Conservation (phyloP, 2,329 filamentous ascomycete species). For the Elsinoe necatrix region DNA sequence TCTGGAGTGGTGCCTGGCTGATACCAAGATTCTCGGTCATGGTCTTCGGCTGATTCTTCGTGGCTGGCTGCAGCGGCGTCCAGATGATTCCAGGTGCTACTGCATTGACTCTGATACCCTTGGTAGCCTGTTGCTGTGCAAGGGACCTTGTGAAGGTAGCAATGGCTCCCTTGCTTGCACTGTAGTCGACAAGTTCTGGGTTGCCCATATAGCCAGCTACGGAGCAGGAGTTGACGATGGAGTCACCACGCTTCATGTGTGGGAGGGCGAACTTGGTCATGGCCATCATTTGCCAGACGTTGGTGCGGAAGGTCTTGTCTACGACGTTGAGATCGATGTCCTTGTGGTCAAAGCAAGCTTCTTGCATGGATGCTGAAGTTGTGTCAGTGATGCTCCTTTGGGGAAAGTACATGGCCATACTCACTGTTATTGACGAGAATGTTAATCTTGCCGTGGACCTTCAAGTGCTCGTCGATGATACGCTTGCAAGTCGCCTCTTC, state of each 20-base stretch:
- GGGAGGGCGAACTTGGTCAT: conserved; percentile 49
- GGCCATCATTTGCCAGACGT: conserved; percentile 52
- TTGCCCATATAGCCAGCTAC: conserved; percentile 46
- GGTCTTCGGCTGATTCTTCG: conserved; percentile 30
- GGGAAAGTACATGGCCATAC: too few species aligned
- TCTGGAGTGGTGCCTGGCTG: conserved; percentile 22
- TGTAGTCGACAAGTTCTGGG: conserved; percentile 42
- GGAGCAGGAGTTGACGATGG: conserved; percentile 51
- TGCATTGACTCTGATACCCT: conserved; percentile 49
- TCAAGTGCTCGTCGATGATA: conserved; percentile 46
- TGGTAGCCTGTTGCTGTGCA: conserved; percentile 45
- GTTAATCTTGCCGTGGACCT: conserved; percentile 35
- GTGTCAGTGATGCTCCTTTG: not conserved
- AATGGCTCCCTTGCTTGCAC: conserved; percentile 51
- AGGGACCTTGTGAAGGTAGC: conserved; percentile 48
- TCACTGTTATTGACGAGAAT: conserved; percentile 49
- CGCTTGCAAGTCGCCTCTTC: conserved; percentile 43
- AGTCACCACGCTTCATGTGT: conserved; percentile 45
- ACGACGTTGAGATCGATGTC: conserved; percentile 49
- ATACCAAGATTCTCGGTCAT: conserved; percentile 23
- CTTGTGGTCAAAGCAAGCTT: conserved; percentile 44
- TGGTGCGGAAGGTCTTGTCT: conserved; percentile 49
- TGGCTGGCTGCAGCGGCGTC: conserved; percentile 37
- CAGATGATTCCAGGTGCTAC: conserved; percentile 28
- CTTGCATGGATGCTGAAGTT: conserved; percentile 44